Evolutionary conservation across 208 protist genomes (phyloP).

Genomic region (Trypanosomatidae sp.): DNA sequence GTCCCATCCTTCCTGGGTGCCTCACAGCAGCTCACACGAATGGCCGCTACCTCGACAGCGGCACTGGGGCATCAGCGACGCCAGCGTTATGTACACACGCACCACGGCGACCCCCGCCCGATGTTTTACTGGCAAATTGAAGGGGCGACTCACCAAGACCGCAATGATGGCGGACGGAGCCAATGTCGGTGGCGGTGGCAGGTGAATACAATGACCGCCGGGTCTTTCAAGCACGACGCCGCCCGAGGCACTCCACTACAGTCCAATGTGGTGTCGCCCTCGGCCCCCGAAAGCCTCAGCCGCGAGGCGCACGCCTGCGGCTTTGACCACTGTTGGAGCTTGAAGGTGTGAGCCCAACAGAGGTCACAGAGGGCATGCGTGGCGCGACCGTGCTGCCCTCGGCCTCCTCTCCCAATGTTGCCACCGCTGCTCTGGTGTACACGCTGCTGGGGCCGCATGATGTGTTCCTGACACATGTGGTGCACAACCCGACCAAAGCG

Average conservation of each 20-base stretch:
- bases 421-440: slow-evolving; percentile 1
- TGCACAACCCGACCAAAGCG: slow-evolving; percentile 25
- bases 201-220: neutral
- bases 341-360: neutral
- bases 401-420: neutral
- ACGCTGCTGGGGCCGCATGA: slow-evolving; percentile 40
- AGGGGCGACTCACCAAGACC: neutral
- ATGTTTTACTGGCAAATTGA: neutral
- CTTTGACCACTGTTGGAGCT: neutral
- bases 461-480: slow-evolving; percentile 31
- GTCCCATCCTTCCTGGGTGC: neutral
- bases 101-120: neutral
- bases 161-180: neutral
- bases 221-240: neutral
- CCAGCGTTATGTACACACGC: neutral
- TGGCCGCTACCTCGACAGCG: slow-evolving; percentile 21
- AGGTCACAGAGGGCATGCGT: neutral
- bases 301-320: neutral
- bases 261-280: neutral
- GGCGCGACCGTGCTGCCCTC: neutral
- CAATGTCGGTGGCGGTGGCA: neutral
- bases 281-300: neutral
- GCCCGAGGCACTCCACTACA: neutral
- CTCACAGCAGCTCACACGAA: slow-evolving; percentile 12
- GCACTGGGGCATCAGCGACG: slow-evolving; percentile 20